These are phyloP conservation scores for Penicillium coprophilum DNA, from an alignment of 495 filamentous ascomycete species.

Conservation along the genomic window DNA sequence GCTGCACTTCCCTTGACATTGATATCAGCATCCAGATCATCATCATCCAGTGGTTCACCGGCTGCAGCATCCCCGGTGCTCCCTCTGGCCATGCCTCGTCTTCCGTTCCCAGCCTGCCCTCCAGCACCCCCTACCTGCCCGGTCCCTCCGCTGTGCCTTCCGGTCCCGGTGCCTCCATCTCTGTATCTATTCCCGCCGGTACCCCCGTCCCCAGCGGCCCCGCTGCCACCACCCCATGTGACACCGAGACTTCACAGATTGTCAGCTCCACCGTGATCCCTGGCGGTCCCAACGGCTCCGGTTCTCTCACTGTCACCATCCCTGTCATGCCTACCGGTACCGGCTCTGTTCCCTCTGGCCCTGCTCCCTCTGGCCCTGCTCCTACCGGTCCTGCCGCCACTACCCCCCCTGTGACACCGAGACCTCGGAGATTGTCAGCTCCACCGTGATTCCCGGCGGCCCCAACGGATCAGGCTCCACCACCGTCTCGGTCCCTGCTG, in stretches of 20 bases:
- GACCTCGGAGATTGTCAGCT: constrained; percentile 14
- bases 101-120: constrained; percentile 25
- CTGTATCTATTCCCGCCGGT: constrained; percentile 5
- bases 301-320: constrained; percentile 2
- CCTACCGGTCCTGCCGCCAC: constrained; percentile 10
- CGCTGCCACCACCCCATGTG: constrained; percentile 24
- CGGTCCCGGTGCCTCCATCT: constrained; percentile 10
- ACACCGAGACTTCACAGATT: constrained; percentile 21
- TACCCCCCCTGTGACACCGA: constrained; percentile 25
- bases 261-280: constrained; percentile 17
- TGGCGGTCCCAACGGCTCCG: constrained; percentile 8
- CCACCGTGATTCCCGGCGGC: constrained; percentile 15
- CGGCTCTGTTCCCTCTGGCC: constrained; percentile 1
- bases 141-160: constrained; percentile 11
- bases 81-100: constrained; percentile 20
- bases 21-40: constrained; percentile 38
- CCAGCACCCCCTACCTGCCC: constrained; percentile 14
- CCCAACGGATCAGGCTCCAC: constrained; percentile 4
- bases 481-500: constrained; percentile 7
- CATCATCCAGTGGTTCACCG: constrained; percentile 44
- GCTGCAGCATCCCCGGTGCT: constrained; percentile 35
- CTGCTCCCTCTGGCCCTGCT: constrained; percentile 1
- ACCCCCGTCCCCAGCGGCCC: constrained; percentile 10
- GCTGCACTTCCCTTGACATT: constrained; percentile 30
- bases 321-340: constrained; percentile 11